These are phyloP conservation scores for Gynandropsis gynandra DNA, from an alignment of 345 rosid species.

Conservation along the genomic window DNA sequence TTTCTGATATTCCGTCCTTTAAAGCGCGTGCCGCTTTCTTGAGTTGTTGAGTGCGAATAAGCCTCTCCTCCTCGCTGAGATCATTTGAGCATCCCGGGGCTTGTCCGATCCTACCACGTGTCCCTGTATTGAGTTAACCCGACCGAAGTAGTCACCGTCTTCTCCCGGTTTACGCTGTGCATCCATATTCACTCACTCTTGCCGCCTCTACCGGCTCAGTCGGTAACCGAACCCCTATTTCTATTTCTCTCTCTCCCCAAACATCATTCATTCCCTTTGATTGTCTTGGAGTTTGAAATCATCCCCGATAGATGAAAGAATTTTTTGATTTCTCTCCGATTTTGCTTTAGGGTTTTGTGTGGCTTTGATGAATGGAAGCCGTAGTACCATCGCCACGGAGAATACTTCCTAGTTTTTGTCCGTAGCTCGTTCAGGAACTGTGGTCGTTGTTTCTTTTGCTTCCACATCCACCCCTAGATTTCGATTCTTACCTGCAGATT, in stretches of 20 bases:
- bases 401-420: no score
- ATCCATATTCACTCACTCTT: background rate
- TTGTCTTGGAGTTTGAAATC: background rate
- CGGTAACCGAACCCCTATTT: constrained; percentile 16
- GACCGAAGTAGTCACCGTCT: constrained; percentile 16
- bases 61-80: no score
- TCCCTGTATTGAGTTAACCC: background rate
- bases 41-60: no score
- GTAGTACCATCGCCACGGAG: no score
- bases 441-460: constrained; percentile 5
- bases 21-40: no score
- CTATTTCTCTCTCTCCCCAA: constrained; percentile 2
- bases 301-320: constrained; percentile 13
- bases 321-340: no score
- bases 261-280: background rate
- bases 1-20: no score
- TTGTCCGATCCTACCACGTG: no score
- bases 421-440: constrained; percentile 6
- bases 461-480: background rate
- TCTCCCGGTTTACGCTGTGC: constrained; percentile 12
- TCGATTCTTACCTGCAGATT: background rate
- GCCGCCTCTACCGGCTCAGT: constrained; percentile 22
- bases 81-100: no score
- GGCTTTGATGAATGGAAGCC: no score
- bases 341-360: no score